These are phyloP conservation scores for Globisporangium yorkense DNA, from an alignment of 352 stramenopile genomes.

Conservation along the genomic window DNA sequence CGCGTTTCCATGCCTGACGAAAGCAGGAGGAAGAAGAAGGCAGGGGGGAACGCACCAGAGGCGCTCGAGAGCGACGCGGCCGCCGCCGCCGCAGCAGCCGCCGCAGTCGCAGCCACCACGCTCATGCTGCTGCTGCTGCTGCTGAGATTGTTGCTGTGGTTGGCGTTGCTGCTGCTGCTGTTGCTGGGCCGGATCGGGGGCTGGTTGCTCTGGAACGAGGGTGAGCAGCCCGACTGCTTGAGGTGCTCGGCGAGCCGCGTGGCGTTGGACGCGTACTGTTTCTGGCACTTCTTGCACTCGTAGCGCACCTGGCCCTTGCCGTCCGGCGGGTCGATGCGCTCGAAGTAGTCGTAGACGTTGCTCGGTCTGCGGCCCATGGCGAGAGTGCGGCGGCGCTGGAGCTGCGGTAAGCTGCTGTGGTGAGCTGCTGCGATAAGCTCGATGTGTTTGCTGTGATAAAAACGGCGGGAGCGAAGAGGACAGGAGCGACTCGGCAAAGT, in stretches of 20 bases:
- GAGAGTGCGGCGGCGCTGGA: too few relatives aligned
- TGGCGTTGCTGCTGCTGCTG: neutral
- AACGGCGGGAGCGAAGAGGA: neutral
- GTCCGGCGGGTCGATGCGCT: slow-evolving; percentile 58
- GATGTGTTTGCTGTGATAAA: neutral
- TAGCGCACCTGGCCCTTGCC: slow-evolving; percentile 75
- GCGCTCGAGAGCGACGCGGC: slow-evolving; percentile 19
- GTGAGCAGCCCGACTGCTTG: slow-evolving; percentile 60
- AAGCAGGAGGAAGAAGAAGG: slow-evolving; percentile 14
- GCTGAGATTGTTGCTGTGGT: too few relatives aligned
- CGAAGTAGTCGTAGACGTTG: slow-evolving; percentile 87
- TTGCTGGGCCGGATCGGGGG: slow-evolving; percentile 1
- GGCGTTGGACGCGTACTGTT: slow-evolving; percentile 83
- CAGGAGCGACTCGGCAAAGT: neutral
- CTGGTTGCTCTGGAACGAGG: slow-evolving; percentile 81
- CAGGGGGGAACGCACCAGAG: neutral
- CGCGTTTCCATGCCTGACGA: slow-evolving; percentile 37
- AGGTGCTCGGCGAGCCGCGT: slow-evolving; percentile 77
- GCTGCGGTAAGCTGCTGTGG: too few relatives aligned
- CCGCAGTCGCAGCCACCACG: neutral
- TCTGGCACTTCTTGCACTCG: slow-evolving; percentile 86
- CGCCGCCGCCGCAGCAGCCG: slow-evolving; percentile 15
- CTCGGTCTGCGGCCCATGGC: slow-evolving; percentile 74
- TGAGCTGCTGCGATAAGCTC: neutral
- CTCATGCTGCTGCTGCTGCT: neutral